Conservation (phyloP, 495 filamentous ascomycete species). For the Podospora anserina region DNA sequence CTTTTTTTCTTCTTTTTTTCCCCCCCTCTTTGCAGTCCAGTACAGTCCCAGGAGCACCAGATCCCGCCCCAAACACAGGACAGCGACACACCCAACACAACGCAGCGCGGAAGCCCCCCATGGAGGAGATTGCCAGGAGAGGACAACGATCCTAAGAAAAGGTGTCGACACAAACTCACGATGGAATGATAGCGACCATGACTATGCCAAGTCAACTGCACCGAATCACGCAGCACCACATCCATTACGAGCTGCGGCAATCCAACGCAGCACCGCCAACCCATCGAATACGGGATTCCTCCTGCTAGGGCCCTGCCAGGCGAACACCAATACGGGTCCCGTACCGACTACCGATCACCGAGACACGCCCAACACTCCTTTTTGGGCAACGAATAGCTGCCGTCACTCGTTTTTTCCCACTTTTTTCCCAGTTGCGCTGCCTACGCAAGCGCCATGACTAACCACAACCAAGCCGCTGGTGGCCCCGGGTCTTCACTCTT, state of each 20-base stretch:
- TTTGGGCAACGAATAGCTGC: conserved; percentile 17
- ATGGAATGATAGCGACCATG: conserved; percentile 22
- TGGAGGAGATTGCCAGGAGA: conserved; percentile 9
- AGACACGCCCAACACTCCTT: conserved; percentile 11
- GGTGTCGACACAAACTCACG: not conserved
- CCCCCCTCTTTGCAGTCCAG: not conserved
- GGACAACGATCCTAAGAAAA: not conserved
- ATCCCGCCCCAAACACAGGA: not conserved
- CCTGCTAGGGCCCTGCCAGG: conserved; percentile 6
- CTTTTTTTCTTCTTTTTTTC: not conserved
- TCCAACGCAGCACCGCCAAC: conserved; percentile 19
- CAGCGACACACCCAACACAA: not conserved
- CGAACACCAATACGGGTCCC: conserved; percentile 15
- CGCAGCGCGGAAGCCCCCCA: not conserved
- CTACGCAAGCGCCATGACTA: conserved; percentile 45
- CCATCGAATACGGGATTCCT: conserved; percentile 31
- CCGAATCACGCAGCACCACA: conserved; percentile 20
- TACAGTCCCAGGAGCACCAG: not conserved
- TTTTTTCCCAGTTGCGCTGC: conserved; percentile 23
- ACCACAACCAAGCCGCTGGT: conserved; percentile 29
- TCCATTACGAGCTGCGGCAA: conserved; percentile 25
- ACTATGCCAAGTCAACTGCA: conserved; percentile 32
- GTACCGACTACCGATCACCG: conserved; percentile 13
- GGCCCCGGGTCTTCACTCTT: conserved; percentile 50
- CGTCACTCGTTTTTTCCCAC: conserved; percentile 15